Conservation (phyloP, 306 rosid species). For the Dryas drummondii region DNA sequence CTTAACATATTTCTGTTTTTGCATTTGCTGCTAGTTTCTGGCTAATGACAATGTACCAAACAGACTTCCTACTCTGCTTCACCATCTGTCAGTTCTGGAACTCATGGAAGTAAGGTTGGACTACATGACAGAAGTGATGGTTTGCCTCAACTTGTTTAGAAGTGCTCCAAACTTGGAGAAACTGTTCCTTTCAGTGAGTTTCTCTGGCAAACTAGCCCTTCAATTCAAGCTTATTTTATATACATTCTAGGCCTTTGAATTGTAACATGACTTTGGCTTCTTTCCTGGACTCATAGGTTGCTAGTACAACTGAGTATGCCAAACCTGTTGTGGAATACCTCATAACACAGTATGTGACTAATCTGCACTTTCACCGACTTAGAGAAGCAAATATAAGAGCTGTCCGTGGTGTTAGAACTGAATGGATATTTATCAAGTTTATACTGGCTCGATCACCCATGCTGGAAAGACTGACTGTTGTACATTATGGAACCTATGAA, state of each 20-base stretch:
- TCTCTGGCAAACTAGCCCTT: not conserved
- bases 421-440: conserved; percentile 1
- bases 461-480: conserved; percentile 17
- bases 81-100: conserved; percentile 13
- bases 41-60: conserved; percentile 13
- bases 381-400: conserved; percentile 21
- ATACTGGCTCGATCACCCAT: conserved; percentile 17
- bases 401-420: not conserved
- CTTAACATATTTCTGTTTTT: not conserved
- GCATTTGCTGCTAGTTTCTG: conserved; percentile 24
- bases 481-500: not conserved
- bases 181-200: conserved; percentile 29
- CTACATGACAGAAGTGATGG: not conserved
- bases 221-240: not conserved
- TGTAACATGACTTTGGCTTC: not conserved
- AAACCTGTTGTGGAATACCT: not conserved
- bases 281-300: conserved; percentile 1
- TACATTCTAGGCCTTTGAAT: not conserved
- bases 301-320: not conserved
- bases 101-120: conserved; percentile 19
- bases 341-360: not conserved
- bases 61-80: conserved; percentile 23
- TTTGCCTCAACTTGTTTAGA: conserved; percentile 17
- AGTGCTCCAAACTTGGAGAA: conserved; percentile 37
- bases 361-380: conserved; percentile 15